Evolutionary conservation across 2,329 filamentous ascomycete genomes (phyloP), one percentile per base, ranked within the genome.

Genomic region (Cladophialophora exuberans): DNA sequence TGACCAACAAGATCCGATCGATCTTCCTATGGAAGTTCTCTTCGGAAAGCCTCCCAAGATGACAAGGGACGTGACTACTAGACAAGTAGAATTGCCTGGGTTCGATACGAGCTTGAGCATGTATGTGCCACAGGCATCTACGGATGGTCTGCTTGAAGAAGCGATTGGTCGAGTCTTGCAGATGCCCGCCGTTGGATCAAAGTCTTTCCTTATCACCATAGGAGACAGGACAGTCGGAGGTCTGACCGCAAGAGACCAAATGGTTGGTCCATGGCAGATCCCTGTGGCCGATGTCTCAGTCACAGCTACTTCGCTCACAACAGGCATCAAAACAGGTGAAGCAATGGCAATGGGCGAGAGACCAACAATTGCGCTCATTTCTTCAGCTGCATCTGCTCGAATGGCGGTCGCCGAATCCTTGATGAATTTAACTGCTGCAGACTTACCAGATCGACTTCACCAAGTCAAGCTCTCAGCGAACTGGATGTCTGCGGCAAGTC

Each of bases 341-440:
- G 92, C 92, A n/a, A 96, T 97, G 90, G 87, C 91, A 1, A 95
- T 96, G 88, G 94, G 94, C 28, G 93, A 97, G 74, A 94, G 89
- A 73, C 90, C 92, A 36, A 88, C 86, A 0, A 76, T 99, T 51
- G 94, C 94, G 4, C 80, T 99, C 18, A 96, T 99, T 56, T 93
- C 89, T 3, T 83, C 93, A 2, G 89, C 86, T 38, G 90, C 94
- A 18, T 97, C 94, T 17, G 92, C 94, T 13, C 85, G 92, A 48
- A 99, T 99, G 94, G 91, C 94, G 2, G 92, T 99, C 55, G 92
- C 87, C 1, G 94, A 99, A 74, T 90, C 89, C 56, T 78, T 99
- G 57, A 86, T 96, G 83, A 99, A 99, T 72, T 79, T 99, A 55
- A 91, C 89, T 31, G 94, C 94, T 52, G 89, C 87, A 17, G 81